Percentiles rank a stretch among this genome's conserved stretches.
Conservation (phyloP, 78 protist genomes). For the Dictyostelium firmibasis region DNA sequence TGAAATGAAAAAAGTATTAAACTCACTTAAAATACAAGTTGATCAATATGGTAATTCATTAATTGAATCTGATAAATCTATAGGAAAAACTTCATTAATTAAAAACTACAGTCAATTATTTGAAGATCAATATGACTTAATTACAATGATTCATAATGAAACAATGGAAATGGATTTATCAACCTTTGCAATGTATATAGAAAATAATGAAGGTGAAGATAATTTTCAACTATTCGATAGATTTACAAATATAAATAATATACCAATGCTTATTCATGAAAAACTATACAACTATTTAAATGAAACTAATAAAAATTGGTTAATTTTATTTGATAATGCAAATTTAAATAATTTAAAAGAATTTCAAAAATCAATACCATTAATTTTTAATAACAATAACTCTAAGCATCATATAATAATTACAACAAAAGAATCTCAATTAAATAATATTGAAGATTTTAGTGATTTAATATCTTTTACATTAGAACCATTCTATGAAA, state of each 20-base stretch:
- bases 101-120: not conserved
- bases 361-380: not conserved
- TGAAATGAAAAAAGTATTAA: not conserved
- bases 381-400: not conserved
- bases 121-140: not conserved
- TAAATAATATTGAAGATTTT: not conserved
- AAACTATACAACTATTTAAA: not conserved
- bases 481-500: conserved; percentile 8
- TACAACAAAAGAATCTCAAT: not conserved
- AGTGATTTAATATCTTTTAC: not conserved
- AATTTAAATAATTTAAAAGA: not conserved
- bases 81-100: not conserved
- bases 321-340: not conserved
- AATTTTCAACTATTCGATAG: not conserved
- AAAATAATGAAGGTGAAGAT: not conserved
- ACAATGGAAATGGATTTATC: not conserved
- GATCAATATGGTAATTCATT: not conserved
- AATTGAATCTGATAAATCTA: not conserved
- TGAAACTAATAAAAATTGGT: not conserved
- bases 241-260: not conserved
- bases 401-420: not conserved
- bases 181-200: not conserved
- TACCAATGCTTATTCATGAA: not conserved
- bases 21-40: not conserved
- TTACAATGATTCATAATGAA: not conserved